Evolutionary conservation across 2,329 filamentous ascomycete genomes (phyloP), one percentile per base, ranked within the genome.

Genomic region (Ramularia endophylla): DNA sequence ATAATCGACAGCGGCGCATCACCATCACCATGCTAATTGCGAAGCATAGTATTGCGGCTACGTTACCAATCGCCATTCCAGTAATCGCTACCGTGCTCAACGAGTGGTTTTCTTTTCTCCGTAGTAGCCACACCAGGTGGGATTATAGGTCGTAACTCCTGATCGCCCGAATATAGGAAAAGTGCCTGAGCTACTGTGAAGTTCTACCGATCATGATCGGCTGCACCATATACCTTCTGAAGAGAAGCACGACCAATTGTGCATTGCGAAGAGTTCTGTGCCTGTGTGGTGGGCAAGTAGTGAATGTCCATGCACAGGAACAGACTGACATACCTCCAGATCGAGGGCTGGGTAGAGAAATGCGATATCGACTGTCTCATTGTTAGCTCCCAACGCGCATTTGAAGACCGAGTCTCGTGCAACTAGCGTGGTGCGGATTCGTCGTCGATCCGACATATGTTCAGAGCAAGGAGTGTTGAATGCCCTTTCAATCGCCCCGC

Each of bases 321-420:
- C 29, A 32, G 64, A 34, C 38, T 63, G 61, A 51, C 61, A 46
- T 7, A 17, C 32, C 17, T 17, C 32, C 46, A 55, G 45, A 36
- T 65, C 64, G 47, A 66, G 64, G 16, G 64, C 65, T 34, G 54
- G 56, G 35, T 68, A 67, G 1, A 64, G 65, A 29, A 68, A 44
- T 9, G 49, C 45, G 42, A 67, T 64, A 15, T 53, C 56, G 5
- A 50, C 30, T 5, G 54, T 52, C 8, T 32, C 28, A 13, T 8
- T 33, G 2, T 41, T 22, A 12, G 32, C 27, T 4, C 40, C 39
- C 6, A 71, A 55, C 2, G 59, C 65, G 46, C 65, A 62, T 20
- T 52, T 58, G n/a, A 65, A 47, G 4, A 43, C 47, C 1, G 64
- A 62, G 35, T 66, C 61, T 13, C 50, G 41, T 1, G 49, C 40